Percentiles rank a stretch among this genome's conserved stretches.
These are phyloP conservation scores for Oryza glumipatula DNA, from an alignment of 176 grass and related monocot genomes.

Conservation along the genomic window DNA sequence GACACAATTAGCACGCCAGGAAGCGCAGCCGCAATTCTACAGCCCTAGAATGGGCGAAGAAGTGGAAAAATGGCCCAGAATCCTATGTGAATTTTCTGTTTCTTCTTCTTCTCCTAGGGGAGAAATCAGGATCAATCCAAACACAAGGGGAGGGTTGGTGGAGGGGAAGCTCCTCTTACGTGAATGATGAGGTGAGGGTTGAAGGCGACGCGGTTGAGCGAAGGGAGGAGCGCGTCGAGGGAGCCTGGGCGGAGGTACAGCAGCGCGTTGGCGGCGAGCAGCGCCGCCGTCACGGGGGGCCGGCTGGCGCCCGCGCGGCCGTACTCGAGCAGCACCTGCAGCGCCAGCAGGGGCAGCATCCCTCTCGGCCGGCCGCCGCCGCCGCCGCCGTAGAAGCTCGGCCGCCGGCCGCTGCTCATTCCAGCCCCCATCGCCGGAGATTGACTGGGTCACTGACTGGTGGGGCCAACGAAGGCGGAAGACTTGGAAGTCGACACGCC, in stretches of 20 bases:
- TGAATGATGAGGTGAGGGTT: constrained; percentile 85
- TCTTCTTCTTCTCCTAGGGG: no score
- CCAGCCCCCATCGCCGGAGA: constrained; percentile 41
- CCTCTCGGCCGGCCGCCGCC: constrained; percentile 39
- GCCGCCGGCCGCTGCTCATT: constrained; percentile 43
- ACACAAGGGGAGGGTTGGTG: neutral
- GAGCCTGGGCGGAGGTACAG: constrained; percentile 77
- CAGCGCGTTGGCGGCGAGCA: constrained; percentile 78
- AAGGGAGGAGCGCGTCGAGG: constrained; percentile 74
- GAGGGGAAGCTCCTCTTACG: constrained; percentile 32
- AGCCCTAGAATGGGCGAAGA: neutral
- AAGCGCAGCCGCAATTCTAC: neutral
- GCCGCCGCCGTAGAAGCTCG: constrained; percentile 1
- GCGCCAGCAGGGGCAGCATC: constrained; percentile 70
- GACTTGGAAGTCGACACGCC: neutral
- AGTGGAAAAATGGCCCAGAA: no score
- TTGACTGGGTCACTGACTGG: neutral
- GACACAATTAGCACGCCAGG: neutral
- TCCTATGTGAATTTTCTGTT: no score
- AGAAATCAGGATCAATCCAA: neutral
- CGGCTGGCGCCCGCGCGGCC: constrained; percentile 54
- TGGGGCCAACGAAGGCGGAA: neutral
- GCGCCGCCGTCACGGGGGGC: constrained; percentile 78
- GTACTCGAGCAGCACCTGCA: constrained; percentile 81
- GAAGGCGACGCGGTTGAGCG: constrained; percentile 63